These are phyloP conservation scores for Citropsis articulata DNA, from an alignment of 345 rosid species.

Conservation along the genomic window DNA sequence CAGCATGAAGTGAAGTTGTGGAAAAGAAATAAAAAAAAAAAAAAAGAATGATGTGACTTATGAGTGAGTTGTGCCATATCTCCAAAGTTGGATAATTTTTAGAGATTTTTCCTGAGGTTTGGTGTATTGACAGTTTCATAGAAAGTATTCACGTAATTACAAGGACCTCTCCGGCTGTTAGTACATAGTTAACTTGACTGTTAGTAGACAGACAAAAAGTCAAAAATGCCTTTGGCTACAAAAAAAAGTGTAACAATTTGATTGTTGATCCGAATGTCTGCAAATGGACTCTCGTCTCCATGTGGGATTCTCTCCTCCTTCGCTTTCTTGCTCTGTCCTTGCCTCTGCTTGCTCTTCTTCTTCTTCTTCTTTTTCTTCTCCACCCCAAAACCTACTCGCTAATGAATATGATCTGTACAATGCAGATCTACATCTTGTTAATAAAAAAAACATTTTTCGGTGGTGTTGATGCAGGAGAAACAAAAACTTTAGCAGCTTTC, in stretches of 20 bases:
- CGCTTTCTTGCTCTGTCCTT: constrained; percentile 18
- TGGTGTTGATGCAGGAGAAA: constrained; percentile 44
- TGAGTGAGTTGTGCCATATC: too few species aligned
- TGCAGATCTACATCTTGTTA: constrained; percentile 86
- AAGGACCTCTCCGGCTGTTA: too few species aligned
- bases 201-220: too few species aligned
- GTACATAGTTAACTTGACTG: too few species aligned
- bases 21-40: not conserved
- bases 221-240: too few species aligned
- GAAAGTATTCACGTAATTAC: too few species aligned
- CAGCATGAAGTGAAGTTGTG: not conserved
- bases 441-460: constrained; percentile 66
- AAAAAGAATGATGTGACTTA: not conserved
- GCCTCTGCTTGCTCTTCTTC: constrained; percentile 25
- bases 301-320: constrained; percentile 25
- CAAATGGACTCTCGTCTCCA: constrained; percentile 28
- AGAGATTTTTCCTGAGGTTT: too few species aligned
- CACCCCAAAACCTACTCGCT: constrained; percentile 79
- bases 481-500: constrained; percentile 23
- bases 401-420: constrained; percentile 80
- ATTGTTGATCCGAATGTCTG: constrained; percentile 26
- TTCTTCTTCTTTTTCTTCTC: constrained; percentile 37
- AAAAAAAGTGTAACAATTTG: too few species aligned
- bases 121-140: too few species aligned
- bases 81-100: too few species aligned